These are phyloP conservation scores for Saccharum hybrid DNA, from an alignment of 202 grass and related monocot species.

Conservation along the genomic window DNA sequence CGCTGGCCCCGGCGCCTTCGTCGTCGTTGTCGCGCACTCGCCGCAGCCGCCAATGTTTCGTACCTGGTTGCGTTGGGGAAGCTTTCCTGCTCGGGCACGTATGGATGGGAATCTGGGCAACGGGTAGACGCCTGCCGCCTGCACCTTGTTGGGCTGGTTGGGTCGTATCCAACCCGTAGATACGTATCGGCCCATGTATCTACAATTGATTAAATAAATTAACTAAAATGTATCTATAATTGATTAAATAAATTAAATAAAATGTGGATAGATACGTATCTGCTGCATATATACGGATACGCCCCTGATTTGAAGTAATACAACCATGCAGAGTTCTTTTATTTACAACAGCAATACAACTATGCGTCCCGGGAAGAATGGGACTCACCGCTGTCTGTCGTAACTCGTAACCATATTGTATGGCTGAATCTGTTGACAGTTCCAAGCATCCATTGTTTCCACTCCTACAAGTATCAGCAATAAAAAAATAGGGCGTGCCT, in stretches of 20 bases:
- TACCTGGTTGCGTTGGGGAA: background rate
- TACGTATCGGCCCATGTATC: too few species aligned
- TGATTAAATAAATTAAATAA: too few species aligned
- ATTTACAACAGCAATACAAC: background rate
- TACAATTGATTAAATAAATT: too few species aligned
- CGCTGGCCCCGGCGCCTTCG: background rate
- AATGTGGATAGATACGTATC: too few species aligned
- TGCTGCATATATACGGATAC: too few species aligned
- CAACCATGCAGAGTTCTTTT: background rate
- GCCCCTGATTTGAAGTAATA: too few species aligned
- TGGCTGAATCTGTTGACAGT: background rate
- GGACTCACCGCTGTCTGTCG: background rate
- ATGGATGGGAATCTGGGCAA: too few species aligned
- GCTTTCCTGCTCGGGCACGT: too few species aligned
- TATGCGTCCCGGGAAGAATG: background rate
- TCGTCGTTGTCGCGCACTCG: background rate
- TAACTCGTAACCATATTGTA: background rate
- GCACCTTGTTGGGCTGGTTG: too few species aligned
- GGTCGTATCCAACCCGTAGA: too few species aligned
- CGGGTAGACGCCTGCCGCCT: too few species aligned
- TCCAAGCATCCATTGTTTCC: background rate
- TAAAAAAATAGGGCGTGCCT: background rate
- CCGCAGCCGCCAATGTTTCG: background rate
- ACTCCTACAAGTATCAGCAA: background rate
- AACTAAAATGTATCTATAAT: too few species aligned